Evolutionary conservation across 768 basidiomycete species (phyloP).

Genomic region (Mycena maculata): DNA sequence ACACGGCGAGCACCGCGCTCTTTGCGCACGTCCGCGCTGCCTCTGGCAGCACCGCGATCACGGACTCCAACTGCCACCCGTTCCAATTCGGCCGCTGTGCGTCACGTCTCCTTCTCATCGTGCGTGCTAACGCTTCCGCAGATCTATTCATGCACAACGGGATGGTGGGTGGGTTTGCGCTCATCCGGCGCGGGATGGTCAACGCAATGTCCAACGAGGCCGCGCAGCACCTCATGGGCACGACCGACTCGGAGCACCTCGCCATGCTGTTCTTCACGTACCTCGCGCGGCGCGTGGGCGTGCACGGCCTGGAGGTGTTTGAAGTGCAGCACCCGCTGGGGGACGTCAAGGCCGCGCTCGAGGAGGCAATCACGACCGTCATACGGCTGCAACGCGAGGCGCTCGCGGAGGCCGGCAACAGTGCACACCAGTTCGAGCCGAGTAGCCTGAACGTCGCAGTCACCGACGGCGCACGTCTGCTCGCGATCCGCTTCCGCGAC

Average conservation of each 20-base stretch:
- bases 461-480: constrained; percentile 7
- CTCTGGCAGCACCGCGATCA: constrained; percentile 10
- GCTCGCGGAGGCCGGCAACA: neutral
- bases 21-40: constrained; percentile 16
- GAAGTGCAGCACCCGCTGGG: constrained; percentile 16
- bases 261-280: constrained; percentile 17
- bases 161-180: constrained; percentile 8
- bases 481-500: constrained; percentile 9
- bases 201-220: constrained; percentile 8
- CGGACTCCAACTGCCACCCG: constrained; percentile 11
- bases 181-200: constrained; percentile 12
- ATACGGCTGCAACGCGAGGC: constrained; percentile 11
- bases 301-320: constrained; percentile 13
- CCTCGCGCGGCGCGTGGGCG: neutral
- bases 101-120: no score
- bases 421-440: constrained; percentile 1
- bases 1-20: constrained; percentile 7
- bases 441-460: constrained; percentile 14
- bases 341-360: constrained; percentile 9
- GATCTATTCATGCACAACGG: constrained; percentile 19
- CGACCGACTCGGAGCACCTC: constrained; percentile 14
- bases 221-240: constrained; percentile 2
- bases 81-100: constrained; percentile 13
- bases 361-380: constrained; percentile 11
- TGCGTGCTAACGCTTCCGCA: no score